phyloP scores from a whole-genome alignment of 805 yeast species.

The Metschnikowia lunata region DNA sequence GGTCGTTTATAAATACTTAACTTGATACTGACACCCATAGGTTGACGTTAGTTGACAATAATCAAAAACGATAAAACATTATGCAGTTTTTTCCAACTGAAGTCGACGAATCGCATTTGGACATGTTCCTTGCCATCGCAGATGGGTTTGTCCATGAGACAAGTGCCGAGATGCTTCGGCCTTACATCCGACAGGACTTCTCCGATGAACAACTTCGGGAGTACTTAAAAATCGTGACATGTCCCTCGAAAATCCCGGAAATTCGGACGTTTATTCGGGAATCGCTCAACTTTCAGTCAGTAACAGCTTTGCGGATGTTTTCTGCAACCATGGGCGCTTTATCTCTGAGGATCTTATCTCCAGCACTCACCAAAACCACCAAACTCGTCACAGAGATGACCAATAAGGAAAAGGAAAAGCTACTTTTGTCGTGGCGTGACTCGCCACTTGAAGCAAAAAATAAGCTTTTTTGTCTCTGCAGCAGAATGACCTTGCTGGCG shows the following conservation, averaged over 20 bases:
- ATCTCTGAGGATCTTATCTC: constrained; percentile 27
- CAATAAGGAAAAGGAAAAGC: constrained; percentile 24
- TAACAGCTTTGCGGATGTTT: constrained; percentile 21
- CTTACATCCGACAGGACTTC: constrained; percentile 23
- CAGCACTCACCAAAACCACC: constrained; percentile 30
- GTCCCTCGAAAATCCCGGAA: constrained; percentile 29
- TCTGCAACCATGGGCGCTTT: constrained; percentile 23
- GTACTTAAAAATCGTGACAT: constrained; percentile 18
- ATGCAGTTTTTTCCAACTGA: constrained; percentile 11
- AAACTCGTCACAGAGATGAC: constrained; percentile 36
- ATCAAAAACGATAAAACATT: not conserved
- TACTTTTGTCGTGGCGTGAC: constrained; percentile 37
- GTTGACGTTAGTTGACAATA: no score
- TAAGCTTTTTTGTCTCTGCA: constrained; percentile 29
- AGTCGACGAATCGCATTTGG: constrained; percentile 23
- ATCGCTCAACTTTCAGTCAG: constrained; percentile 13
- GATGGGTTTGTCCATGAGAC: constrained; percentile 36
- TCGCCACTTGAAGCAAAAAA: constrained; percentile 37
- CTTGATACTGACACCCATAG: no score
- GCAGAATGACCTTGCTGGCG: constrained; percentile 21
- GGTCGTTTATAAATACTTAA: not conserved
- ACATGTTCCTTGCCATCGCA: constrained; percentile 24
- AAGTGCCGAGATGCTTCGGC: constrained; percentile 23
- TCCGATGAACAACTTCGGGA: constrained; percentile 27
- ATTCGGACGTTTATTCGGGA: constrained; percentile 18